Percentiles rank a stretch among this genome's conserved stretches.
phyloP scores from a whole-genome alignment of 495 filamentous ascomycete species.

The Penicillium cosmopolitanum region DNA sequence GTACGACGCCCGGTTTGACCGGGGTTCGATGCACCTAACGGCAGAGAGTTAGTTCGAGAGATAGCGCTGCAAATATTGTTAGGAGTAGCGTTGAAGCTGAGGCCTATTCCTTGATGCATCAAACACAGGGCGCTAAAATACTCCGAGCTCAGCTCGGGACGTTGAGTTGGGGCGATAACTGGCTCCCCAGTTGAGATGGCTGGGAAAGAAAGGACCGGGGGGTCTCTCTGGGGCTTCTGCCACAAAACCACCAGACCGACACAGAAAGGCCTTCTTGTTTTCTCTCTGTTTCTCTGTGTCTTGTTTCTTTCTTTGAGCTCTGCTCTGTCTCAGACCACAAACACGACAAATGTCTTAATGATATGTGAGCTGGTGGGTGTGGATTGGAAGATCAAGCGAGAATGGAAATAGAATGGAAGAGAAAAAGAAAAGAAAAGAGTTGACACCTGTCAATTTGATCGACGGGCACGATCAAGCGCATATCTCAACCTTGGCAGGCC shows the following conservation, averaged over 20 bases:
- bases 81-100: not conserved
- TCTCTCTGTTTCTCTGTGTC: not conserved
- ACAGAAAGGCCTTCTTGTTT: not conserved
- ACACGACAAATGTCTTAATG: constrained; percentile 11
- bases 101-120: constrained; percentile 11
- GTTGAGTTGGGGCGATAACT: constrained; percentile 13
- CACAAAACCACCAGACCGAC: not conserved
- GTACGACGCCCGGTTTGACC: constrained; percentile 19
- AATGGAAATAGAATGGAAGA: constrained; percentile 8
- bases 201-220: constrained; percentile 8
- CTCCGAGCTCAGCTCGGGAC: constrained; percentile 25
- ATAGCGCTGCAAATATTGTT: not conserved
- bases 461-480: constrained; percentile 14
- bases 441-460: constrained; percentile 36
- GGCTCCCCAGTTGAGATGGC: not conserved
- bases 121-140: constrained; percentile 25
- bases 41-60: not conserved
- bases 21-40: constrained; percentile 1
- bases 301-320: not conserved
- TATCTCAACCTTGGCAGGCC: not conserved
- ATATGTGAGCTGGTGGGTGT: constrained; percentile 3
- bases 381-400: constrained; percentile 9
- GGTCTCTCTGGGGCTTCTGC: not conserved
- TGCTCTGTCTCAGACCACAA: constrained; percentile 1
- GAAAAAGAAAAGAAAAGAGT: constrained; percentile 10